Evolutionary conservation across 257 asterid genomes (phyloP).

Genomic region (Misopates orontium): DNA sequence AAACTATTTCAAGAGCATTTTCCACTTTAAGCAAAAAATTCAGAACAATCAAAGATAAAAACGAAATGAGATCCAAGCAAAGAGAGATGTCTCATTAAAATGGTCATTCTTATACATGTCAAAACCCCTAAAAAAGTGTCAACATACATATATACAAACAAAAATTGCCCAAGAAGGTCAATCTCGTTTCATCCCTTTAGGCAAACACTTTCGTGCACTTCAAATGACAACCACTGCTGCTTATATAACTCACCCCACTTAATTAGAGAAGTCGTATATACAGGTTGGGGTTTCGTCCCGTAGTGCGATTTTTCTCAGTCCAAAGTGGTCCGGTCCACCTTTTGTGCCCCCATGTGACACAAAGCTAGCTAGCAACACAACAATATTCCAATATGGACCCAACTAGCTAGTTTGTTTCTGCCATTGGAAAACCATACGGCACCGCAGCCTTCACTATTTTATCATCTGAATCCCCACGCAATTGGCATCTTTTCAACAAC

Average conservation of each 20-base stretch:
- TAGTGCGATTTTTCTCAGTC: background rate
- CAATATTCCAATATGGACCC: no score
- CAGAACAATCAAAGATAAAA: no score
- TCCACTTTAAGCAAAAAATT: no score
- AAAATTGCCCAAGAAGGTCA: constrained; percentile 10
- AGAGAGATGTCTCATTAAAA: no score
- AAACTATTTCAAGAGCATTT: no score
- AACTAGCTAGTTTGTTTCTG: no score
- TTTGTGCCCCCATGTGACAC: background rate
- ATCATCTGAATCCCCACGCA: constrained; percentile 1
- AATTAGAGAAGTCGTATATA: background rate
- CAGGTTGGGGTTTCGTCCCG: background rate
- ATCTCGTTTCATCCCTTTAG: constrained; percentile 7
- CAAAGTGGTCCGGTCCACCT: constrained; percentile 6
- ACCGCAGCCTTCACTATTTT: background rate
- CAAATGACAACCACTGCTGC: background rate
- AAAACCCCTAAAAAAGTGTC: background rate
- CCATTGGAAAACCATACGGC: constrained; percentile 11
- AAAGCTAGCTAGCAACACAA: no score
- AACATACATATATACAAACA: background rate
- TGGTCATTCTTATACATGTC: background rate
- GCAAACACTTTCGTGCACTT: constrained; percentile 16
- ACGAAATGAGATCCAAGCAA: no score
- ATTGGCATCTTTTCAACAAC: constrained; percentile 24
- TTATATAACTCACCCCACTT: background rate